Conservation (phyloP, 176 grass and related monocot species). For the Paspalum vaginatum region DNA sequence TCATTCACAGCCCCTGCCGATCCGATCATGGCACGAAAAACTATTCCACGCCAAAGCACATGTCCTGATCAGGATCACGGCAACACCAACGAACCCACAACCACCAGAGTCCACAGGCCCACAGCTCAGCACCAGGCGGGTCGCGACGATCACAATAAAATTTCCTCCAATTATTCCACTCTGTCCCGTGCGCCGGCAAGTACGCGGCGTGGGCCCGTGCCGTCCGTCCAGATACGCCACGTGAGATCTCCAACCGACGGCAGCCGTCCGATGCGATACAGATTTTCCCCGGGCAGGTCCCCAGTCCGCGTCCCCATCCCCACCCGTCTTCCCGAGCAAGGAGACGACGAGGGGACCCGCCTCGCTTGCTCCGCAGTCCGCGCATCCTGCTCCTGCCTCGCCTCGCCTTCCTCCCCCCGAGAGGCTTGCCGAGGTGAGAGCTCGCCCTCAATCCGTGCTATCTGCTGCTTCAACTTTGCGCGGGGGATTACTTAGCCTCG, state of each 20-base stretch:
- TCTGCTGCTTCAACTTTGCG: neutral
- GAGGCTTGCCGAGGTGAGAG: slow-evolving; percentile 50
- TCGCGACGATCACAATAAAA: slow-evolving; percentile 27
- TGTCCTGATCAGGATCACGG: slow-evolving; percentile 14
- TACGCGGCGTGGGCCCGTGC: neutral
- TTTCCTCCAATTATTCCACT: neutral
- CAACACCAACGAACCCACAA: neutral
- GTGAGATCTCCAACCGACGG: neutral
- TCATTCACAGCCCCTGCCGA: neutral
- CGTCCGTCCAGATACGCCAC: neutral
- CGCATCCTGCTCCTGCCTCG: slow-evolving; percentile 32
- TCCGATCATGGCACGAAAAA: neutral
- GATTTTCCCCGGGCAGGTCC: too few species aligned
- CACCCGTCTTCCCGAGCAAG: neutral
- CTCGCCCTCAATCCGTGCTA: neutral
- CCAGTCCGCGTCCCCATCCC: too few species aligned
- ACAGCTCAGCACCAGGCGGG: slow-evolving; percentile 33
- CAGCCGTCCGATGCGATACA: slow-evolving; percentile 35
- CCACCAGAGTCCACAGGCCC: neutral
- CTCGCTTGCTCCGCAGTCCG: slow-evolving; percentile 30
- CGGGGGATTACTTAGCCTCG: neutral
- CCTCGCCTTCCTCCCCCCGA: neutral
- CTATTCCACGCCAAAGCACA: slow-evolving; percentile 17
- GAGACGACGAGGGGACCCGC: neutral
- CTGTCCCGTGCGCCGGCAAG: slow-evolving; percentile 10